phyloP scores from a whole-genome alignment of 176 grass and related monocot genomes.

The Themeda triandra region DNA sequence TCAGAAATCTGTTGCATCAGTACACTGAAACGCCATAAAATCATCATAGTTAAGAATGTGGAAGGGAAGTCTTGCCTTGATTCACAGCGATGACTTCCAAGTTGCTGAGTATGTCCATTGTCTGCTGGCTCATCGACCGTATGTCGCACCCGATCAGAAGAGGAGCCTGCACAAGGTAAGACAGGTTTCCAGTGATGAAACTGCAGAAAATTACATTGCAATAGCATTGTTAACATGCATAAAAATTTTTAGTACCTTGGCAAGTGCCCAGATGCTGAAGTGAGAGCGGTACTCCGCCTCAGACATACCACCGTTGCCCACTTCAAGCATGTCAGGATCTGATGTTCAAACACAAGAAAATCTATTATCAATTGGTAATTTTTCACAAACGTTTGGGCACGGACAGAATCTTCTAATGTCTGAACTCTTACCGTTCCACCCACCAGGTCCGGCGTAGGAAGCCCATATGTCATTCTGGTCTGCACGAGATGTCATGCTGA shows the following conservation, averaged over 20 bases:
- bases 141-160: slow-evolving; percentile 90
- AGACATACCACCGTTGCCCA: slow-evolving; percentile 79
- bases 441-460: slow-evolving; percentile 72
- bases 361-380: too few species aligned
- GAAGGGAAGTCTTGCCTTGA: slow-evolving; percentile 57
- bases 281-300: slow-evolving; percentile 84
- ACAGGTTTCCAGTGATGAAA: slow-evolving; percentile 23
- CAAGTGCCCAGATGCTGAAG: slow-evolving; percentile 97
- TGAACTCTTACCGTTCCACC: slow-evolving; percentile 78
- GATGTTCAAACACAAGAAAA: too few species aligned
- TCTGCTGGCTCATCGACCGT: slow-evolving; percentile 68
- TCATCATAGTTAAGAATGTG: background rate
- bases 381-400: too few species aligned
- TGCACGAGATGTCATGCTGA: slow-evolving; percentile 81
- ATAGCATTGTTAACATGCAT: background rate
- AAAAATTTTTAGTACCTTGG: slow-evolving; percentile 48
- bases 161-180: slow-evolving; percentile 54
- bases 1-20: background rate
- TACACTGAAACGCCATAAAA: background rate
- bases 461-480: slow-evolving; percentile 98
- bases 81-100: slow-evolving; percentile 81
- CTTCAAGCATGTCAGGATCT: too few species aligned
- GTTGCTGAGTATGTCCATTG: slow-evolving; percentile 72
- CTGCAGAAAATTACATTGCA: background rate
- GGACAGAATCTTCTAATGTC: background rate